Base-by-base conservation (phyloP, 148 eudicot genomes). In the Cornus suecica region DNA sequence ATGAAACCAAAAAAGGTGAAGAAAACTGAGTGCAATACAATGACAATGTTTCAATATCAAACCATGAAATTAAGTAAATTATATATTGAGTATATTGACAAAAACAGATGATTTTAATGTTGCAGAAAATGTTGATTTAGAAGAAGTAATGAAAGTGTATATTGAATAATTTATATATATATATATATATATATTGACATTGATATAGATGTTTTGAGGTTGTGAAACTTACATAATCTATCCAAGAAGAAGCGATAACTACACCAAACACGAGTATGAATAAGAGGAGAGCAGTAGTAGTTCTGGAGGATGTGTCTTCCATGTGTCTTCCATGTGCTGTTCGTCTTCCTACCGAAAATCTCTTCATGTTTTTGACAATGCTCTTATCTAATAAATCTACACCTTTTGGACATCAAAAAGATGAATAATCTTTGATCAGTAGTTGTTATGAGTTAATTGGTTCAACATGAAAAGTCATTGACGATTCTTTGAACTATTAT, bases 201-300 rank as follows among this genome's bases (percentile, higher is more conserved):
- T n/a, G n/a, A n/a, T n/a, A n/a, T n/a, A n/a, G n/a, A n/a, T n/a
- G n/a, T 26, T 45, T 0, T 9, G 15, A 26, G 26, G 14, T 13
- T 48, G n/a, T 22, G 14, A 26, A 66, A 45, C 80, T 77, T 70
- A 77, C 80, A 45, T 29, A 29, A 32, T 70, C 23, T 62, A 63
- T 63, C 74, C 29, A 63, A 9, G 74, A 41, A 42, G 63, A 61
- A 45, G 58, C 70, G 30, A 25, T 2, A n/a, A 37, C 5, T 15
- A 28, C 28, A 3, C 29, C 66, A 13, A 30, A 30, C 3, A 34
- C 0, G 60, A 77, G 22, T 48, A 70, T 1, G 45, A 23, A 3
- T 16, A 37, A 48, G 8, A 69, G 28, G 7, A 77, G 45, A 42
- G 51, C 8, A 18, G 63, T 26, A 34, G 18, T 25, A 16, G 65